Conservation (phyloP, 129 eudicot genomes). For the Silybum marianum region DNA sequence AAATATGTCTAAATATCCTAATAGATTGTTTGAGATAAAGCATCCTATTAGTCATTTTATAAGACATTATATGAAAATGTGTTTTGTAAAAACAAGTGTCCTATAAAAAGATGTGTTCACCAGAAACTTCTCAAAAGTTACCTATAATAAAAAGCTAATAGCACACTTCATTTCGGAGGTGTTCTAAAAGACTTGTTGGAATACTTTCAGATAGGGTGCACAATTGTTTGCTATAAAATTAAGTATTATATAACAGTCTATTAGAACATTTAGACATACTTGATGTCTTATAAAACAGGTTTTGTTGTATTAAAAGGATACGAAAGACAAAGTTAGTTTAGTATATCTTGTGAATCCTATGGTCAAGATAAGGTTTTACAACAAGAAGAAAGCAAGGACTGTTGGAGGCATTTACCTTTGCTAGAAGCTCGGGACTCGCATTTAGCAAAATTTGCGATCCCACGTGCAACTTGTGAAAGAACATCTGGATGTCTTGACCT, state of each 20-base stretch:
- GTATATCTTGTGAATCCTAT: background rate
- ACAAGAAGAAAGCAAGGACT: background rate
- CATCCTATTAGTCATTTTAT: background rate
- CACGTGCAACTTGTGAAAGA: constrained; percentile 93
- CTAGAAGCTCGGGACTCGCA: constrained; percentile 79
- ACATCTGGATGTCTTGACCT: constrained; percentile 90
- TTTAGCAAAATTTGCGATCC: constrained; percentile 89
- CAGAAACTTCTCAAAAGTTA: background rate
- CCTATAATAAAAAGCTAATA: background rate
- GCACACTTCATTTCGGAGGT: background rate
- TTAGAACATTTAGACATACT: background rate
- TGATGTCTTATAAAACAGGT: background rate
- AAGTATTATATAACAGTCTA: background rate
- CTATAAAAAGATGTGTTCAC: background rate
- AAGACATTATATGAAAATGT: background rate
- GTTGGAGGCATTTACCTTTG: constrained; percentile 51
- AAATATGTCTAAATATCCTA: background rate
- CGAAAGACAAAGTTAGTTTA: background rate
- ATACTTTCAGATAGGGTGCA: background rate
- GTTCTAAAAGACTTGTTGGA: background rate
- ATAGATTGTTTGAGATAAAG: too few relatives aligned
- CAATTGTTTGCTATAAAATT: background rate
- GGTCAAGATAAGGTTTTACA: background rate
- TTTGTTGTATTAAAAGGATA: background rate
- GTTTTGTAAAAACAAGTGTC: background rate